Evolutionary conservation across 1,284 basidiomycete genomes (phyloP).

Genomic region (Puccinia coronata): DNA sequence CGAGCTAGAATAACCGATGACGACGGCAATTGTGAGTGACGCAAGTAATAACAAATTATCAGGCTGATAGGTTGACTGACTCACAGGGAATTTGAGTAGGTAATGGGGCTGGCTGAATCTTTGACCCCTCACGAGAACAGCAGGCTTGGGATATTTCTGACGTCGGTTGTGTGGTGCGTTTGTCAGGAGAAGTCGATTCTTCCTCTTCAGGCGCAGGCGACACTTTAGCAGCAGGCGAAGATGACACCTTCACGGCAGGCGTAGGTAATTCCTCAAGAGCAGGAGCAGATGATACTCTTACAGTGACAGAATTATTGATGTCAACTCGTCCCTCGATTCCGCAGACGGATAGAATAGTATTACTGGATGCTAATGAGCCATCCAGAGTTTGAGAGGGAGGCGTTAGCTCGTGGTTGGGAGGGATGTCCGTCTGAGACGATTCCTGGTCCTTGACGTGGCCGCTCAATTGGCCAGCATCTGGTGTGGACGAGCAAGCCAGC

Average conservation of each 20-base stretch:
- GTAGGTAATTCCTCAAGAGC: too few relatives aligned
- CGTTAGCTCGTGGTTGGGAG: background rate
- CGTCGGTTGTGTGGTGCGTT: background rate
- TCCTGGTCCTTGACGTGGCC: background rate
- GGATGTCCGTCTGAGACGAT: background rate
- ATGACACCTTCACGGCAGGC: too few relatives aligned
- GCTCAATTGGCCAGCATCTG: background rate
- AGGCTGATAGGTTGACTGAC: too few relatives aligned
- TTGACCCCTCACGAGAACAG: background rate
- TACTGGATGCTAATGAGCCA: background rate
- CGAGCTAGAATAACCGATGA: too few relatives aligned
- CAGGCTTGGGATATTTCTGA: background rate
- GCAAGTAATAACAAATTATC: too few relatives aligned
- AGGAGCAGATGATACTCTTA: background rate
- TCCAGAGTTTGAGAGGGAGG: background rate
- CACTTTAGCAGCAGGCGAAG: background rate
- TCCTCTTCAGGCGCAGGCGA: background rate
- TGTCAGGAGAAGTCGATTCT: background rate
- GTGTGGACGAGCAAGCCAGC: background rate
- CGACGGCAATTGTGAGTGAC: too few relatives aligned
- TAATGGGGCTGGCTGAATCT: background rate
- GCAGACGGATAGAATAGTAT: background rate
- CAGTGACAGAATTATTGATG: background rate
- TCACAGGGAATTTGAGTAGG: background rate
- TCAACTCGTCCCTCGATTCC: background rate